Evolutionary conservation across 345 rosid genomes (phyloP).

Genomic region (Syzygium grande): DNA sequence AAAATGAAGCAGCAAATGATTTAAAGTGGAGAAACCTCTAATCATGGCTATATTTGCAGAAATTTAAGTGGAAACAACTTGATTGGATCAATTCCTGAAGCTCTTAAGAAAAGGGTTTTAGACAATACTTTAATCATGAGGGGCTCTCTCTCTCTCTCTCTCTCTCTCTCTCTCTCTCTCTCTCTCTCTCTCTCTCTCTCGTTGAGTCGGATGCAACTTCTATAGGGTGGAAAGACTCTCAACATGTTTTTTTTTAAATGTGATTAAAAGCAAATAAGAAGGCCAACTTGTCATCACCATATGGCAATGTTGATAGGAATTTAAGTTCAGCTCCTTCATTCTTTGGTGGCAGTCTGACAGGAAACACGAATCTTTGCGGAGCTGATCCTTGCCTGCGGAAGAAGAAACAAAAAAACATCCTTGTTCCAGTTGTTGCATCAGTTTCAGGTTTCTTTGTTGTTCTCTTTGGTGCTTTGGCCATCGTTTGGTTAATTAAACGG

Average conservation of each 20-base stretch:
- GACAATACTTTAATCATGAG: neutral
- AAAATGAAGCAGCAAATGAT: neutral
- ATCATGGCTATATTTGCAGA: neutral
- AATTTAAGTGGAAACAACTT: neutral
- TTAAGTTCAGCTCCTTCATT: neutral
- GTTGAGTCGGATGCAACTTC: neutral
- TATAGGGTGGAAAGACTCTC: neutral
- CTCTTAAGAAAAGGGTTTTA: neutral
- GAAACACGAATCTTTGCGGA: conserved; percentile 20
- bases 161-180: neutral
- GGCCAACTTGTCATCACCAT: no score
- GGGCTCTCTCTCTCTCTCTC: neutral
- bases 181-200: no score
- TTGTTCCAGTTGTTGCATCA: neutral
- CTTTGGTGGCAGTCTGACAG: conserved; percentile 11
- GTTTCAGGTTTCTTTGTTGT: neutral
- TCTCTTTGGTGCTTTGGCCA: neutral
- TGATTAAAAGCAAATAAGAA: no score
- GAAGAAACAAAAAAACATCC: neutral
- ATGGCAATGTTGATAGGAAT: no score
- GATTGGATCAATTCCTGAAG: neutral
- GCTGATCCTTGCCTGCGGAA: neutral
- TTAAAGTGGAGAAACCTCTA: neutral
- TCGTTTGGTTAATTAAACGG: neutral
- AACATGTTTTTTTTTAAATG: no score